A percentile compares a stretch with the other conserved stretches of the same genome.
Evolutionary conservation across 768 basidiomycete genomes (phyloP).

Genomic region (Podaxis pistillaris): DNA sequence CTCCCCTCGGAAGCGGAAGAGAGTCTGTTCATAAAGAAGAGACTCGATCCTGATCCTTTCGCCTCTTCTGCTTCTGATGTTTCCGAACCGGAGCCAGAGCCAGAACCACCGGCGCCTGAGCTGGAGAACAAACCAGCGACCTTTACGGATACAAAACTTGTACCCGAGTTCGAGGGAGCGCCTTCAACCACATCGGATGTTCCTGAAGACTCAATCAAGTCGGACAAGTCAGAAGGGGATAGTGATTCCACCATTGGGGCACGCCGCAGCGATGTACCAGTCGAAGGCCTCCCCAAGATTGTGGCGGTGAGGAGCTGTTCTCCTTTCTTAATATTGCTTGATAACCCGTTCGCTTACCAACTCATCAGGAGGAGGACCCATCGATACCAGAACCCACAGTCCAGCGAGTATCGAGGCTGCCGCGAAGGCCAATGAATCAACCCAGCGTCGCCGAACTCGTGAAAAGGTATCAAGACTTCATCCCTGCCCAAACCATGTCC

Average conservation of each 20-base stretch:
- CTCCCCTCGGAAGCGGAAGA: constrained; percentile 74
- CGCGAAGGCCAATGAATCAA: constrained; percentile 53
- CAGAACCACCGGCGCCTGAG: neutral
- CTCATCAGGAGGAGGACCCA: constrained; percentile 4
- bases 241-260: constrained; percentile 87
- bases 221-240: constrained; percentile 59
- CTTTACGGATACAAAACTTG: neutral
- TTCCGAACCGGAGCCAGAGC: constrained; percentile 57
- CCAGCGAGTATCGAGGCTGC: constrained; percentile 54
- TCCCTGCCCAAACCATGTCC: constrained; percentile 70
- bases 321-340: neutral
- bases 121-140: neutral
- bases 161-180: neutral
- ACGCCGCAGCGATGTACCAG: constrained; percentile 28
- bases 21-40: constrained; percentile 41
- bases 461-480: constrained; percentile 74
- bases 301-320: constrained; percentile 3
- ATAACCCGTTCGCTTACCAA: neutral
- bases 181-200: neutral
- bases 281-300: constrained; percentile 14
- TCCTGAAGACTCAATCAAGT: constrained; percentile 15
- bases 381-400: constrained; percentile 16
- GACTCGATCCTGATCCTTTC: constrained; percentile 54
- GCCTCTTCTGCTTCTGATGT: constrained; percentile 71
- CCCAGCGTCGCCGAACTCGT: constrained; percentile 84